Evolutionary conservation across 1,284 basidiomycete species (phyloP).

Genomic region (Afroboletus lepidellus): DNA sequence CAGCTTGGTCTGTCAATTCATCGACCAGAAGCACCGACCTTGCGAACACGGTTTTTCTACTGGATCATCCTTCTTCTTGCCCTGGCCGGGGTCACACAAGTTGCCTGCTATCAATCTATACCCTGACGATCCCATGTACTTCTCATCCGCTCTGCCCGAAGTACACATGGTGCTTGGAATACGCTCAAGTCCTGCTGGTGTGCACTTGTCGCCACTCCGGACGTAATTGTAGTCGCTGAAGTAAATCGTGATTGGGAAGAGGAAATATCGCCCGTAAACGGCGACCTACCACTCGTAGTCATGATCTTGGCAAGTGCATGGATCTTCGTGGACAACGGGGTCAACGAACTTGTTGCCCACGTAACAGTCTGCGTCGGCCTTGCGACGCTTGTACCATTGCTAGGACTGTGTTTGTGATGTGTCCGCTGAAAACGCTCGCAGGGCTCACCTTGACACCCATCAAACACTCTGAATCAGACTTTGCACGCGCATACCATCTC

Average conservation of each 20-base stretch:
- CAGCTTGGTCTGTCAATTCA: not conserved
- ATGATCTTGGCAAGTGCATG: slow-evolving; percentile 80
- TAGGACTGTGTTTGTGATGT: slow-evolving; percentile 33
- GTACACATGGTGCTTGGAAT: slow-evolving; percentile 80
- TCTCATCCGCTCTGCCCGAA: slow-evolving; percentile 50
- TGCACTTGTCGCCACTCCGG: slow-evolving; percentile 69
- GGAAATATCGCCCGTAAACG: not conserved
- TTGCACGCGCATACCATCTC: slow-evolving; percentile 80
- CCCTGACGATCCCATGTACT: slow-evolving; percentile 87
- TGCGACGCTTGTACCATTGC: slow-evolving; percentile 94
- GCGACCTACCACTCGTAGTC: slow-evolving; percentile 88
- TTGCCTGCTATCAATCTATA: slow-evolving; percentile 94
- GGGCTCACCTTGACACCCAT: slow-evolving; percentile 90
- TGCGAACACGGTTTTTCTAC: slow-evolving; percentile 74
- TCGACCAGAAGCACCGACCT: slow-evolving; percentile 40
- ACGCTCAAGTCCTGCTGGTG: slow-evolving; percentile 81
- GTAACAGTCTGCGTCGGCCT: slow-evolving; percentile 83
- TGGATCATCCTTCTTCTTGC: slow-evolving; percentile 67
- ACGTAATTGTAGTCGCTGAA: slow-evolving; percentile 86
- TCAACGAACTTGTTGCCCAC: slow-evolving; percentile 91
- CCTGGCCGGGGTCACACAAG: slow-evolving; percentile 72
- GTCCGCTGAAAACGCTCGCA: not conserved
- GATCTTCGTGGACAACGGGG: slow-evolving; percentile 79
- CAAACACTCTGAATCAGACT: slow-evolving; percentile 72
- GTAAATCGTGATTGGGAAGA: not conserved